A percentile compares a stretch with the other conserved stretches of the same genome.
Evolutionary conservation across 176 grass and related monocot species (phyloP).

Genomic region (Alopecurus myosuroides): DNA sequence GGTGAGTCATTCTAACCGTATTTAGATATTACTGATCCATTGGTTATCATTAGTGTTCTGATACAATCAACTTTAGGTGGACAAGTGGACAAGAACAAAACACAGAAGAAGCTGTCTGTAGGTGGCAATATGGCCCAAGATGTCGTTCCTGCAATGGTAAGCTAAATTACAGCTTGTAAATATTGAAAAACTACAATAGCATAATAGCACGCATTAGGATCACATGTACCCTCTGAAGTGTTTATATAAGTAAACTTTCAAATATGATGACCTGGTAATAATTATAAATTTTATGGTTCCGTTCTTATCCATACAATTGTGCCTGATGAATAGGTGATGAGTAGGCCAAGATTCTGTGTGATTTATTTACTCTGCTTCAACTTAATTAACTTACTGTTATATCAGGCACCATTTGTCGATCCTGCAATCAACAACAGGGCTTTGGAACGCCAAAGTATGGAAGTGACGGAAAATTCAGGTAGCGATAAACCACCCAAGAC

Average conservation of each 20-base stretch:
- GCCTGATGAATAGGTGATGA: too few species aligned
- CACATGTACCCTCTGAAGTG: background rate
- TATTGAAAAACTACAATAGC: constrained; percentile 2
- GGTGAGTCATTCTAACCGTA: constrained; percentile 22
- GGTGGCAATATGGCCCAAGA: background rate
- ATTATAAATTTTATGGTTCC: background rate
- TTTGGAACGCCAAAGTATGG: background rate
- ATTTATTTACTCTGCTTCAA: constrained; percentile 1
- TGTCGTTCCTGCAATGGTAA: constrained; percentile 15
- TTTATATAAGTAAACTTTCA: background rate
- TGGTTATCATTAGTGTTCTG: background rate
- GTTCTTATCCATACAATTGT: background rate
- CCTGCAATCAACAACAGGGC: background rate
- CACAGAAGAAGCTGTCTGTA: background rate
- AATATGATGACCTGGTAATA: background rate
- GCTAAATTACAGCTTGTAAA: constrained; percentile 12
- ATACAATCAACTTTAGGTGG: constrained; percentile 35
- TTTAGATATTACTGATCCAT: constrained; percentile 3
- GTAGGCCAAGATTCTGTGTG: background rate
- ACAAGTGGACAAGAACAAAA: background rate
- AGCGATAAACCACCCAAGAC: background rate
- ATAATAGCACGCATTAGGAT: background rate
- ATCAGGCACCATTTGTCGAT: background rate
- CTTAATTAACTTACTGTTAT: constrained; percentile 4
- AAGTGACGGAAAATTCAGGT: background rate